phyloP scores from a whole-genome alignment of 176 grass and related monocot genomes.

The Triticum aestivum region IWGSC_CS_RefSeq_v2.1 NC_057802.1:618180090-618180589 shows the following conservation, averaged over 20 bases:
- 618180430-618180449: neutral
- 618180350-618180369: neutral
- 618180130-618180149: too few species aligned
- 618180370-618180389: neutral
- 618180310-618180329: neutral
- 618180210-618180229: too few species aligned
- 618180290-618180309: too few species aligned
- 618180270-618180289: too few species aligned
- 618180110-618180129: too few species aligned
- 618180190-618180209: too few species aligned
- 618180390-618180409: neutral
- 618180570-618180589: constrained; percentile 15
- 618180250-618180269: too few species aligned
- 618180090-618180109: too few species aligned
- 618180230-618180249: too few species aligned
- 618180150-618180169: too few species aligned
- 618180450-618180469: neutral
- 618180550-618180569: constrained; percentile 16
- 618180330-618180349: neutral
- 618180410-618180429: neutral
- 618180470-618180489: neutral
- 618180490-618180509: constrained; percentile 16
- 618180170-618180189: too few species aligned
- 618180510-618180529: constrained; percentile 33
- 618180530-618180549: neutral